Evolutionary conservation across 2,329 filamentous ascomycete species (phyloP).

Genomic region (Diaporthe vexans): DNA sequence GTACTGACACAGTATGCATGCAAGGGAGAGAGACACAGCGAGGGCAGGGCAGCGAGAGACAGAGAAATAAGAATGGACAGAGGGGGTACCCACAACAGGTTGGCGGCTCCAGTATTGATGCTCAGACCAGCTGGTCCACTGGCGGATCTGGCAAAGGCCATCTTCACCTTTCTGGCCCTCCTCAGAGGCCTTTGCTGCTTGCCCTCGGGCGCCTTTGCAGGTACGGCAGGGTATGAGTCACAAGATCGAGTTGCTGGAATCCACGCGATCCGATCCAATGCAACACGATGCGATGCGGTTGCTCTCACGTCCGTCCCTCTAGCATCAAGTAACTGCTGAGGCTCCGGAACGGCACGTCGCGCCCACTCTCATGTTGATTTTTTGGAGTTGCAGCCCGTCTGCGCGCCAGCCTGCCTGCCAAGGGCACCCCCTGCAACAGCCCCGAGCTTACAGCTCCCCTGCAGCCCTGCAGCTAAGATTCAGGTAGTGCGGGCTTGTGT

Average conservation of each 20-base stretch:
- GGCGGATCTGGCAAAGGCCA: conserved; percentile 69
- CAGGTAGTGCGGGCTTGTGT: neutral
- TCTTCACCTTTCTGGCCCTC: conserved; percentile 43
- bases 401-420: neutral
- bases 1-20: neutral
- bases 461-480: neutral
- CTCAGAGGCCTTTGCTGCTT: neutral
- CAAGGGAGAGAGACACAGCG: neutral
- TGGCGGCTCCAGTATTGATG: conserved; percentile 74
- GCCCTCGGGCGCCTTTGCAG: neutral
- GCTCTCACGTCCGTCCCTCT: neutral
- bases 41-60: conserved; percentile 4
- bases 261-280: neutral
- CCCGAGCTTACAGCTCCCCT: conserved; percentile 6
- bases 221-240: neutral
- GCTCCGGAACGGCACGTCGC: neutral
- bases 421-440: neutral
- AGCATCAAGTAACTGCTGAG: neutral
- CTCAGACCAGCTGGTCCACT: conserved; percentile 73
- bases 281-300: neutral
- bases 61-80: neutral
- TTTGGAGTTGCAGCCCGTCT: conserved; percentile 8
- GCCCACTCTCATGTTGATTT: conserved; percentile 10
- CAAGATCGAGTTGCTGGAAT: neutral
- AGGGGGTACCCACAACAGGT: conserved; percentile 62